Evolutionary conservation across 2,329 filamentous ascomycete genomes (phyloP), one percentile per base, ranked within the genome.

Genomic region (Pyrenophora graminea): DNA sequence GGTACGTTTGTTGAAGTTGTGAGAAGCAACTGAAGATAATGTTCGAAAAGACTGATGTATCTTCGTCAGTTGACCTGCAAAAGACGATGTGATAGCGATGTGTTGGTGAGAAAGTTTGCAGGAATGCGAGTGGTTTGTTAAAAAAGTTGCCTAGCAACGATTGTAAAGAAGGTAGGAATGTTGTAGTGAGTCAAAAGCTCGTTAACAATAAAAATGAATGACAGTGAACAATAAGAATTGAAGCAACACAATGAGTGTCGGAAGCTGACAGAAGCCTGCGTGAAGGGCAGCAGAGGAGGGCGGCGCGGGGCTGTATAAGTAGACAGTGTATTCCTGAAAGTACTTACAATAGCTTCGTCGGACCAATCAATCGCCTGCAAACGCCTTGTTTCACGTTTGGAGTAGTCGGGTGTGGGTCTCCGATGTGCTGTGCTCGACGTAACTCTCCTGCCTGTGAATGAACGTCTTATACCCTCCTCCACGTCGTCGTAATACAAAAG

Each of bases 301-400:
- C 48, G 36, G 50, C 37, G 45, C 33, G 19, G 52, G 59, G 61
- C 62, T 69, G 58, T 69, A 67, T 58, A 70, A 68, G 67, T 71
- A 71, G 49, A 49, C 30, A 25, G 47, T 36, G 45, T 51, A 59
- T 51, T 53, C 43, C 53, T 47, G 45, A 53, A 58, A 55, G 45
- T 33, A 71, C 69, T 68, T 56, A 72, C 69, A 61, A 56, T 62
- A 61, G 57, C 48, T 55, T 55, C 44, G 57, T 49, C 43, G 53
- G 60, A 62, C 67, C 66, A 70, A 68, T 69, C 55, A 59, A 44
- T 54, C 59, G 64, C 64, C 58, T 52, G 53, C 56, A 60, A 58
- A 48, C 58, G 60, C 58, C 63, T 58, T 70, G 70, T 73, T 73
- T 73, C 70, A 71, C 58, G 65, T 67, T 68, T 62, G 38, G 58